These are phyloP conservation scores for Boehmeria nivea DNA, from an alignment of 306 rosid species.

Conservation along the genomic window DNA sequence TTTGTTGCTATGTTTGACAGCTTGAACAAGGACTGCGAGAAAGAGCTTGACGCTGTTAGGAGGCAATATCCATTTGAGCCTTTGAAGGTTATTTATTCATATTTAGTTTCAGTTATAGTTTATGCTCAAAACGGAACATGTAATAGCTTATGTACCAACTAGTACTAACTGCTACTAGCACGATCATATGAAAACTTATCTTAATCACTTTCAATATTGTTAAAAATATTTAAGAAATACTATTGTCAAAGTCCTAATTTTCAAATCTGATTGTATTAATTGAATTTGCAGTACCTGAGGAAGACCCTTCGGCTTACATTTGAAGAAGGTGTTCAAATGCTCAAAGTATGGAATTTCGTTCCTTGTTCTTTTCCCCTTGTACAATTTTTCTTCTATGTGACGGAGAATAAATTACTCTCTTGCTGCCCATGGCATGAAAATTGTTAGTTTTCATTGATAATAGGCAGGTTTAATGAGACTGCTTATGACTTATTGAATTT, in stretches of 20 bases:
- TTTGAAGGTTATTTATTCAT: constrained; percentile 51
- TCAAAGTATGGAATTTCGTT: constrained; percentile 49
- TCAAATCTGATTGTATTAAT: constrained; percentile 22
- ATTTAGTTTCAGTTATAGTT: not conserved
- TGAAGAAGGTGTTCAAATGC: constrained; percentile 93
- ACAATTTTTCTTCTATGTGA: not conserved
- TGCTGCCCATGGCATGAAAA: not conserved
- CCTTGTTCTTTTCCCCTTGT: not conserved
- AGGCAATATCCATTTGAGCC: constrained; percentile 91
- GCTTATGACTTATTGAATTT: not conserved
- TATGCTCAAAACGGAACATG: no score
- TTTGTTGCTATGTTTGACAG: constrained; percentile 73
- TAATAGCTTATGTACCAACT: no score
- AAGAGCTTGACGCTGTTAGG: constrained; percentile 70
- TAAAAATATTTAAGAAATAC: no score
- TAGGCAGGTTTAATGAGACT: not conserved
- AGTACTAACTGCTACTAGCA: not conserved
- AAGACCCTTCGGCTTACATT: constrained; percentile 70
- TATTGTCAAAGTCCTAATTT: not conserved
- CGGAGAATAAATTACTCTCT: not conserved
- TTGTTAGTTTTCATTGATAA: not conserved
- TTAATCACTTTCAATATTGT: not conserved
- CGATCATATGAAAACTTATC: no score
- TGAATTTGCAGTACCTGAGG: constrained; percentile 67
- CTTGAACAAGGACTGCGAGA: constrained; percentile 55